A percentile compares a stretch with the other conserved stretches of the same genome.
These are phyloP conservation scores for Vigna hirtella DNA, from an alignment of 306 rosid species.

Conservation along the genomic window DNA sequence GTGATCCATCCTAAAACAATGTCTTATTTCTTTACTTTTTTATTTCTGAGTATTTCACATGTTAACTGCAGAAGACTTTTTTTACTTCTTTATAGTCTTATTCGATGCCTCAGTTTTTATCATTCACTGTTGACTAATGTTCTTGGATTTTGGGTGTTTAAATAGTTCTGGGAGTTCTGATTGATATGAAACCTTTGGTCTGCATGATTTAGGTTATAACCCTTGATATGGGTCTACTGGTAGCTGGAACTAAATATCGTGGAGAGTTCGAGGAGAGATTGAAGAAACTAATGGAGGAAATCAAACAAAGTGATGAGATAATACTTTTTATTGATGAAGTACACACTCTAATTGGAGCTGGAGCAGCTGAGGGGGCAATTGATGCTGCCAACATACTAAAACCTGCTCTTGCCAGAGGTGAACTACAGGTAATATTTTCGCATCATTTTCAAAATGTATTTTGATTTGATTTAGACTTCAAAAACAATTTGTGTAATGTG, in stretches of 20 bases:
- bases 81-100: neutral
- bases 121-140: neutral
- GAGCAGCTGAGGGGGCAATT: constrained; percentile 98
- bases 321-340: constrained; percentile 94
- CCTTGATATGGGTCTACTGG: constrained; percentile 97
- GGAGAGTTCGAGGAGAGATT: constrained; percentile 98
- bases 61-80: neutral
- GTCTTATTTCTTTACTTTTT: neutral
- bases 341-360: constrained; percentile 96
- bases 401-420: constrained; percentile 98
- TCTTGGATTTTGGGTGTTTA: constrained; percentile 10
- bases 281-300: constrained; percentile 97
- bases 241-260: constrained; percentile 98
- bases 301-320: constrained; percentile 94
- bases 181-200: constrained; percentile 36
- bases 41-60: neutral
- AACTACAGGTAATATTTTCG: constrained; percentile 75
- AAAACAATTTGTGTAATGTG: too few relatives aligned
- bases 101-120: neutral
- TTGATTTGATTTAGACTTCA: too few relatives aligned
- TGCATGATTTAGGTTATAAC: constrained; percentile 77
- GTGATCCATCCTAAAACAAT: constrained; percentile 15
- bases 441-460: neutral
- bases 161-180: neutral
- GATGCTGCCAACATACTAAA: constrained; percentile 96